Evolutionary conservation across 495 filamentous ascomycete species (phyloP).

Genomic region (Talaromyces trachyspermus): DNA sequence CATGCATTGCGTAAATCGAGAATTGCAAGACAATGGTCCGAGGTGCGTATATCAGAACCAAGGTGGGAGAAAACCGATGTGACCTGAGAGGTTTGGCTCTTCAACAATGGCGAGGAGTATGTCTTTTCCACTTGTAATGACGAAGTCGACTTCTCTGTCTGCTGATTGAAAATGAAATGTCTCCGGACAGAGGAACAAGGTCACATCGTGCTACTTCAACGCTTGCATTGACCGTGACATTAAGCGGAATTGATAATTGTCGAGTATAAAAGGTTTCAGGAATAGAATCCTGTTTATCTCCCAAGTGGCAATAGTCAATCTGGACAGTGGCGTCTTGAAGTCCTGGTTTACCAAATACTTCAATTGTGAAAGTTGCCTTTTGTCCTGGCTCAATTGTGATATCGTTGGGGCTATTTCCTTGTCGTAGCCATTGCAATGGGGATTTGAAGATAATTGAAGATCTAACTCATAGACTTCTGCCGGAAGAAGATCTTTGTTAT

Average conservation of each 20-base stretch:
- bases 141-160: neutral
- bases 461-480: slow-evolving; percentile 81
- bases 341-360: slow-evolving; percentile 77
- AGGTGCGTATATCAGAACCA: slow-evolving; percentile 31
- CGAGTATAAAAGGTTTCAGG: slow-evolving; percentile 76
- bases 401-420: slow-evolving; percentile 35
- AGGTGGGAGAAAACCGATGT: slow-evolving; percentile 35
- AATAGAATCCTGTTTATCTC: slow-evolving; percentile 52
- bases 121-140: neutral
- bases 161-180: slow-evolving; percentile 45
- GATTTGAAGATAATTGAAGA: slow-evolving; percentile 67
- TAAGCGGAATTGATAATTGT: slow-evolving; percentile 72
- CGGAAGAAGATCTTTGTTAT: slow-evolving; percentile 64
- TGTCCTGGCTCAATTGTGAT: slow-evolving; percentile 60
- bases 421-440: slow-evolving; percentile 57
- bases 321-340: slow-evolving; percentile 75
- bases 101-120: neutral
- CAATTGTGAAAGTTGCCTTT: slow-evolving; percentile 68
- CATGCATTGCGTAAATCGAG: slow-evolving; percentile 85
- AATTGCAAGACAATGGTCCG: slow-evolving; percentile 69
- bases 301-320: slow-evolving; percentile 73
- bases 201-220: slow-evolving; percentile 73
- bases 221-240: slow-evolving; percentile 85
- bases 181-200: slow-evolving; percentile 59
- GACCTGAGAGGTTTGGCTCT: slow-evolving; percentile 24